phyloP scores from a whole-genome alignment of 1,284 basidiomycete genomes.

The Leccinum cinnamomeum region DNA sequence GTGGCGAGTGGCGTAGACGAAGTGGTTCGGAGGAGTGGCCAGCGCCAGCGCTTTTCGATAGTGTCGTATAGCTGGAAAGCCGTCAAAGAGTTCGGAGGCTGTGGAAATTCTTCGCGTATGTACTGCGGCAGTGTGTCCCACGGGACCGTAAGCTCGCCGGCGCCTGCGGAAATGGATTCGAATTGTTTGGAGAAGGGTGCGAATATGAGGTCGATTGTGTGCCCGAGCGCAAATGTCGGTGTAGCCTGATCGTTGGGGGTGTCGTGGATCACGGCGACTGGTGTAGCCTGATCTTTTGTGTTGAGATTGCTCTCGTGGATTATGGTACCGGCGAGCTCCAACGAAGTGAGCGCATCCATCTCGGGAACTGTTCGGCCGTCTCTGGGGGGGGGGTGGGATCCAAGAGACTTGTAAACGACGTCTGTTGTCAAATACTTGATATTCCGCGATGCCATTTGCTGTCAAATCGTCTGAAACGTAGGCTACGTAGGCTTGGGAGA shows the following conservation, averaged over 20 bases:
- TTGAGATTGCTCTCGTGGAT: neutral
- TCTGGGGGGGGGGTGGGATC: neutral
- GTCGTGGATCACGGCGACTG: neutral
- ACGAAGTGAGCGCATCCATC: neutral
- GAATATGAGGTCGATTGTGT: slow-evolving; percentile 1
- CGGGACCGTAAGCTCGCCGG: neutral
- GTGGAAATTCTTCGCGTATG: neutral
- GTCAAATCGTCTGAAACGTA: neutral
- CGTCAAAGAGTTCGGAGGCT: neutral
- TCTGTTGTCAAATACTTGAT: neutral
- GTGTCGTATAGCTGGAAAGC: neutral
- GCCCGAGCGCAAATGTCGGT: neutral
- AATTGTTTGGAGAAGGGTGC: neutral
- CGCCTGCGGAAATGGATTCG: neutral
- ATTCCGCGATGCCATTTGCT: neutral
- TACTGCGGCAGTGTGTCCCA: neutral
- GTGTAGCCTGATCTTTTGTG: neutral
- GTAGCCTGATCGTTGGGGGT: neutral
- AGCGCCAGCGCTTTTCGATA: neutral
- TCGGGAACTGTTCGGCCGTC: neutral
- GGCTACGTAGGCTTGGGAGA: neutral
- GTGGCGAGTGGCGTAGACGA: neutral
- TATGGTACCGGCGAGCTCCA: neutral
- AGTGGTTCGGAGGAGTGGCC: neutral
- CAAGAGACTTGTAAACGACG: neutral